Percentiles rank a stretch among this genome's conserved stretches.
These are phyloP conservation scores for Stylosanthes scabra DNA, from an alignment of 331 rosid genomes.

Conservation along the genomic window DNA sequence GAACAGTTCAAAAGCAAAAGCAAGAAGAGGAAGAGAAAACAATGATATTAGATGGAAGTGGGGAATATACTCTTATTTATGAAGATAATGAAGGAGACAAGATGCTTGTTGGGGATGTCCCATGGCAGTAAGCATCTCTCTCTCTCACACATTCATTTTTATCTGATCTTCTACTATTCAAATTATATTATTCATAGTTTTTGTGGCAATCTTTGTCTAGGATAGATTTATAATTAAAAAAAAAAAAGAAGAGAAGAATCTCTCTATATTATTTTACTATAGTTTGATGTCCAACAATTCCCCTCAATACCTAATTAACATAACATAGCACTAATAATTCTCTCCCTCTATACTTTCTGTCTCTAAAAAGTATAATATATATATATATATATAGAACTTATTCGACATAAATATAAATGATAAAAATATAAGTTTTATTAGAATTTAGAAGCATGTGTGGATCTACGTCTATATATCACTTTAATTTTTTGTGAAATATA, in stretches of 20 bases:
- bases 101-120: slow-evolving; percentile 99
- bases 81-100: slow-evolving; percentile 98
- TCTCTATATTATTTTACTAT: background rate
- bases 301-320: background rate
- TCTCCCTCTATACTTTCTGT: background rate
- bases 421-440: too few species aligned
- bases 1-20: slow-evolving; percentile 54
- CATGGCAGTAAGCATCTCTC: slow-evolving; percentile 96
- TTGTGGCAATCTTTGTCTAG: too few species aligned
- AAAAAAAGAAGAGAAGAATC: background rate
- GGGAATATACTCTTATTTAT: slow-evolving; percentile 96
- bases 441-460: too few species aligned
- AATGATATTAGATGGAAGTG: slow-evolving; percentile 71
- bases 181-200: slow-evolving; percentile 28
- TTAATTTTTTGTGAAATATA: too few species aligned
- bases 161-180: slow-evolving; percentile 8
- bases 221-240: too few species aligned
- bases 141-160: background rate
- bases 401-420: too few species aligned
- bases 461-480: too few species aligned
- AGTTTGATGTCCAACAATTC: background rate
- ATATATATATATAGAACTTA: too few species aligned
- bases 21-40: slow-evolving; percentile 66
- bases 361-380: background rate
- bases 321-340: background rate